These are phyloP conservation scores for Fusarium camptoceras DNA, from an alignment of 2,329 filamentous ascomycete genomes.

Conservation along the genomic window DNA sequence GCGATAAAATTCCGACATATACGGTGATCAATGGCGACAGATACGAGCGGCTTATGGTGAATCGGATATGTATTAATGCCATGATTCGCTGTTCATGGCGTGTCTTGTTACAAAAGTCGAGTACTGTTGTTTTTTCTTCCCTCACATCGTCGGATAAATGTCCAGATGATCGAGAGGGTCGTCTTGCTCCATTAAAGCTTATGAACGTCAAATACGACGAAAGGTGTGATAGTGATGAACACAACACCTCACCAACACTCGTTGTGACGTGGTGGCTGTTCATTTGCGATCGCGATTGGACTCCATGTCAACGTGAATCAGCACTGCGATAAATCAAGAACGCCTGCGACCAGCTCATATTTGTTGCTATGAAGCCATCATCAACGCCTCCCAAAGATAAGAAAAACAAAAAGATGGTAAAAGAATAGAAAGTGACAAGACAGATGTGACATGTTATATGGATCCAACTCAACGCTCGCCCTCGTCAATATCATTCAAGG, in stretches of 20 bases:
- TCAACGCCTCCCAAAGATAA: conserved; percentile 30
- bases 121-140: neutral
- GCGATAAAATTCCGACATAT: neutral
- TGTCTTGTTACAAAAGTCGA: neutral
- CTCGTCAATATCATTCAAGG: conserved; percentile 11
- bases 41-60: conserved; percentile 19
- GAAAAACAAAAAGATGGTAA: neutral
- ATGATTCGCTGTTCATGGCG: neutral
- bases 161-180: neutral
- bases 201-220: neutral
- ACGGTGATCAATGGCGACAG: conserved; percentile 7
- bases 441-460: conserved; percentile 5
- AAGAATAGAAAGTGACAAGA: conserved; percentile 1
- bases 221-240: neutral
- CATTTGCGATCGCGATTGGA: neutral
- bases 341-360: conserved; percentile 21
- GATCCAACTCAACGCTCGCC: conserved; percentile 7
- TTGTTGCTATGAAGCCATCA: conserved; percentile 32
- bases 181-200: conserved; percentile 9
- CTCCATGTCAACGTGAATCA: neutral
- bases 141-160: neutral
- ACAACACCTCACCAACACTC: neutral
- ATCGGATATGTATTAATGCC: neutral
- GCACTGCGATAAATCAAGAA: neutral
- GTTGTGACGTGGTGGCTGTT: neutral